phyloP scores from a whole-genome alignment of 1,284 basidiomycete genomes.

The Leccinum solheimii region DNA sequence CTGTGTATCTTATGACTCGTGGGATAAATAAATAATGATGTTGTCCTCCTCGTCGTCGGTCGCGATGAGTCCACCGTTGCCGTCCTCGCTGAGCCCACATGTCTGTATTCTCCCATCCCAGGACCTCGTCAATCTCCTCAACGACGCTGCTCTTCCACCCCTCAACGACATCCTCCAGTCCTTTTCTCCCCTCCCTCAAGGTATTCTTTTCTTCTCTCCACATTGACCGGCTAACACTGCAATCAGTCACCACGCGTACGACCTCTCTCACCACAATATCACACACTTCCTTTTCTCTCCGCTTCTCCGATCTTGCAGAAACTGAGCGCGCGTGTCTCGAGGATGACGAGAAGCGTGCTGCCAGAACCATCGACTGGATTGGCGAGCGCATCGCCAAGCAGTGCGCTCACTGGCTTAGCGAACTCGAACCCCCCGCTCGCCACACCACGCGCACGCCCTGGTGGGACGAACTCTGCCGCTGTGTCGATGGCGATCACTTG shows the following conservation, averaged over 20 bases:
- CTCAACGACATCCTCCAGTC: slow-evolving; percentile 74
- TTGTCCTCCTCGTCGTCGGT: background rate
- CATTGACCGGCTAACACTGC: slow-evolving; percentile 10
- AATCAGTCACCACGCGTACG: slow-evolving; percentile 74
- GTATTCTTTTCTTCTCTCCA: slow-evolving; percentile 38
- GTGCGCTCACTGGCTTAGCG: slow-evolving; percentile 66
- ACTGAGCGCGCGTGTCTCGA: slow-evolving; percentile 70
- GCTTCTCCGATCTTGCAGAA: slow-evolving; percentile 72
- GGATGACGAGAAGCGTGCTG: slow-evolving; percentile 73
- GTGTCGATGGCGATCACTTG: slow-evolving; percentile 71
- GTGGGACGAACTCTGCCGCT: slow-evolving; percentile 80
- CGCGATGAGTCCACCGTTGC: slow-evolving; percentile 51
- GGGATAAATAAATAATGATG: slow-evolving; percentile 1
- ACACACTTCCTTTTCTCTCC: slow-evolving; percentile 67
- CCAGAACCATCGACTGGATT: slow-evolving; percentile 79
- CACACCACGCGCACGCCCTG: slow-evolving; percentile 61
- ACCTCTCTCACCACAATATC: slow-evolving; percentile 66
- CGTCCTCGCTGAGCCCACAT: slow-evolving; percentile 75
- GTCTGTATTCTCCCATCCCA: slow-evolving; percentile 69
- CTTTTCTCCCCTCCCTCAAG: slow-evolving; percentile 80
- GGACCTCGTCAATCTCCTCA: slow-evolving; percentile 64
- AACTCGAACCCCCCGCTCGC: slow-evolving; percentile 47
- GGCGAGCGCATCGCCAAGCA: slow-evolving; percentile 61
- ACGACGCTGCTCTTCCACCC: slow-evolving; percentile 58
- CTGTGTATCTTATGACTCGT: slow-evolving; percentile 2